Evolutionary conservation across 1,284 basidiomycete genomes (phyloP).

Genomic region (Neonothopanus nambi): DNA sequence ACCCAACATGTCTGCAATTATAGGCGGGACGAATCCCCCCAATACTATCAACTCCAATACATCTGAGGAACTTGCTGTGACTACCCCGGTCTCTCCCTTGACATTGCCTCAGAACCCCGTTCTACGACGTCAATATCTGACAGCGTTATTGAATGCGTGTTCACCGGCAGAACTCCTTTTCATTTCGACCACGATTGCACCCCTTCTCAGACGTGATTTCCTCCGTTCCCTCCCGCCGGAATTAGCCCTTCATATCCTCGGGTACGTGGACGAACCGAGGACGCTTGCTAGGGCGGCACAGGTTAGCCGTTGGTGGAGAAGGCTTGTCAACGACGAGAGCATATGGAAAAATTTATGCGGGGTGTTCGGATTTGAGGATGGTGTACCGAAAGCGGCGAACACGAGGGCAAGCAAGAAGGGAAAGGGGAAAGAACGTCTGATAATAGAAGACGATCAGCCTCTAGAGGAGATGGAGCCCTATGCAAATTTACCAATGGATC

Average conservation of each 20-base stretch:
- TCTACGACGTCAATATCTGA: slow-evolving; percentile 62
- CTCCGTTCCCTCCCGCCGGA: slow-evolving; percentile 83
- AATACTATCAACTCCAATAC: slow-evolving; percentile 28
- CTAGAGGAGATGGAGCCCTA: slow-evolving; percentile 34
- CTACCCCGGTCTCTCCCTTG: slow-evolving; percentile 27
- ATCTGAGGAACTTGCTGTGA: slow-evolving; percentile 17
- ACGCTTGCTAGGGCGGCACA: slow-evolving; percentile 73
- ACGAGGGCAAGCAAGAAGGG: slow-evolving; percentile 17
- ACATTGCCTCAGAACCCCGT: slow-evolving; percentile 24
- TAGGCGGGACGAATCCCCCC: neutral
- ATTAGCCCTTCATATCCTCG: slow-evolving; percentile 79
- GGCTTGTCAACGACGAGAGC: slow-evolving; percentile 78
- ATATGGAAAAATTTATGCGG: slow-evolving; percentile 83
- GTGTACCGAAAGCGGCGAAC: slow-evolving; percentile 29
- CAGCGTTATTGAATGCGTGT: slow-evolving; percentile 64
- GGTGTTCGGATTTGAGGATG: slow-evolving; percentile 46
- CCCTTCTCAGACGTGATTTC: slow-evolving; percentile 87
- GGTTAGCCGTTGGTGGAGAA: slow-evolving; percentile 80
- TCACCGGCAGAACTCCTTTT: slow-evolving; percentile 78
- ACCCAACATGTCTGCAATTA: slow-evolving; percentile 31
- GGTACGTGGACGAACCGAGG: slow-evolving; percentile 80
- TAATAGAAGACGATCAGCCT: slow-evolving; percentile 23
- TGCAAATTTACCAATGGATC: slow-evolving; percentile 37
- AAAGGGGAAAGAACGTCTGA: slow-evolving; percentile 7
- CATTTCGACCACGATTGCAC: slow-evolving; percentile 74